A percentile compares a stretch with the other conserved stretches of the same genome.
phyloP scores from a whole-genome alignment of 805 yeast species.

The Lipomyces mesembrius region DNA sequence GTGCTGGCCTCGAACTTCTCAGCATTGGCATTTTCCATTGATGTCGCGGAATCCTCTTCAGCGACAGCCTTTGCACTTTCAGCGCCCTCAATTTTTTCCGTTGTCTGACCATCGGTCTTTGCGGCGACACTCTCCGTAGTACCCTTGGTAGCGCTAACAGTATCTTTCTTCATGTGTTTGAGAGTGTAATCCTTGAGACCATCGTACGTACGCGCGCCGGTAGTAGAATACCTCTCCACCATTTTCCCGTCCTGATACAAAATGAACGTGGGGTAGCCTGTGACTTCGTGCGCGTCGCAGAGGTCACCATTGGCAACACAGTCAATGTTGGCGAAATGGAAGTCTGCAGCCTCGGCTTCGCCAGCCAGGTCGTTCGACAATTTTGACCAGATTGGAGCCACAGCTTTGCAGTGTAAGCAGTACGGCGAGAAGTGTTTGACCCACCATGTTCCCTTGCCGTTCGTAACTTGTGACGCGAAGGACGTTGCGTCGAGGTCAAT shows the following conservation, averaged over 20 bases:
- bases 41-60: not conserved
- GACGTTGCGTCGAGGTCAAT: constrained; percentile 27
- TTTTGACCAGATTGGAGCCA: constrained; percentile 84
- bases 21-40: not conserved
- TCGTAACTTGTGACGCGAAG: constrained; percentile 15
- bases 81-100: not conserved
- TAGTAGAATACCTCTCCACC: constrained; percentile 38
- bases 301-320: constrained; percentile 87
- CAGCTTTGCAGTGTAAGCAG: constrained; percentile 76
- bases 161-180: constrained; percentile 8
- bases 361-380: constrained; percentile 61
- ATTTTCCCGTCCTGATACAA: constrained; percentile 55
- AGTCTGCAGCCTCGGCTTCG: constrained; percentile 52
- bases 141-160: not conserved
- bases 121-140: not conserved
- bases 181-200: constrained; percentile 28
- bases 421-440: constrained; percentile 91
- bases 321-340: constrained; percentile 72
- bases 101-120: not conserved
- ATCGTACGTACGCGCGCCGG: constrained; percentile 22
- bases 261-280: constrained; percentile 70
- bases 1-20: constrained; percentile 15
- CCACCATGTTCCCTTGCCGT: constrained; percentile 61
- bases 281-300: constrained; percentile 68
- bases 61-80: not conserved